phyloP scores from a whole-genome alignment of 2,329 filamentous ascomycete genomes.

The Arthrobotrys iridis region DNA sequence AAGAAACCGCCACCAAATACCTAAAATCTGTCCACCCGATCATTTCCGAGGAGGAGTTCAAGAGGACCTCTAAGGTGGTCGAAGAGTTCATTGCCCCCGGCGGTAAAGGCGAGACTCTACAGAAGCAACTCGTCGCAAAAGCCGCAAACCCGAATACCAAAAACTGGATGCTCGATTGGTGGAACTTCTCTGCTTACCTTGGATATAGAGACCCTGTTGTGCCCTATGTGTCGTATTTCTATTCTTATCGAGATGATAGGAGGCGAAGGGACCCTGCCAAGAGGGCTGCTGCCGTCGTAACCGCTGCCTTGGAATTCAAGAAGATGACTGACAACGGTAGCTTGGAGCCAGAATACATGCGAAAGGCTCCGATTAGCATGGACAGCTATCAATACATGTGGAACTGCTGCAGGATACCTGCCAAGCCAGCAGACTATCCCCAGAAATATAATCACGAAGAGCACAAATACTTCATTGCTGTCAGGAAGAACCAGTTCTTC shows the following conservation, averaged over 20 bases:
- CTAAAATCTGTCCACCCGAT: slow-evolving; percentile 81
- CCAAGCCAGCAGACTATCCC: slow-evolving; percentile 81
- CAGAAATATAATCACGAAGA: slow-evolving; percentile 79
- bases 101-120: slow-evolving; percentile 81
- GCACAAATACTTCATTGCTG: slow-evolving; percentile 86
- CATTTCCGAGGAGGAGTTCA: slow-evolving; percentile 74
- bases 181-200: slow-evolving; percentile 95
- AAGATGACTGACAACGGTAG: slow-evolving; percentile 82
- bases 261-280: slow-evolving; percentile 86
- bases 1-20: slow-evolving; percentile 83
- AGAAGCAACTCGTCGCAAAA: slow-evolving; percentile 83
- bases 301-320: slow-evolving; percentile 91
- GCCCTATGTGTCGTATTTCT: slow-evolving; percentile 99
- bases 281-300: slow-evolving; percentile 89
- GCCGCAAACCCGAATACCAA: slow-evolving; percentile 81
- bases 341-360: slow-evolving; percentile 98
- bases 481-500: slow-evolving; percentile 98
- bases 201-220: slow-evolving; percentile 93
- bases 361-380: slow-evolving; percentile 97
- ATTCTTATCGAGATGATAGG: slow-evolving; percentile 95
- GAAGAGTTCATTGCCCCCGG: slow-evolving; percentile 89
- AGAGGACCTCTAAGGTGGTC: slow-evolving; percentile 81
- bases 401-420: slow-evolving; percentile 87
- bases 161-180: slow-evolving; percentile 99
- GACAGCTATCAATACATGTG: slow-evolving; percentile 99